Conservation (phyloP, 495 filamentous ascomycete species). For the Lentithecium fluviatile region DNA sequence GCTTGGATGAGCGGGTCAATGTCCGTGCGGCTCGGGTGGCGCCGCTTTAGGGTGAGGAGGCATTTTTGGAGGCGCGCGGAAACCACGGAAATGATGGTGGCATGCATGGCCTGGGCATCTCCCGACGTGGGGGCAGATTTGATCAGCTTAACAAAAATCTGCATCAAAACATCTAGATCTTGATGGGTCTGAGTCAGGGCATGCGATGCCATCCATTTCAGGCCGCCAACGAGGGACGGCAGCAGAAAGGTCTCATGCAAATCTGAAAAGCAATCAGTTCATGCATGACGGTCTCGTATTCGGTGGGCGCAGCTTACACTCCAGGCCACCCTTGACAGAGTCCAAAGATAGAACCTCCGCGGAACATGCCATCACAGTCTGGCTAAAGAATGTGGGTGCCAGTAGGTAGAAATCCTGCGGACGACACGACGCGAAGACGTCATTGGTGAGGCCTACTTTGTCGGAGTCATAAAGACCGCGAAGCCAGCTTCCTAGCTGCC, state of each 20-base stretch:
- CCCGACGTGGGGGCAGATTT: conserved; percentile 72
- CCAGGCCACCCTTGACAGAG: conserved; percentile 79
- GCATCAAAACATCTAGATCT: conserved; percentile 63
- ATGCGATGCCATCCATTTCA: conserved; percentile 76
- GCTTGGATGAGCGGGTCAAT: conserved; percentile 69
- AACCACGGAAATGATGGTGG: conserved; percentile 77
- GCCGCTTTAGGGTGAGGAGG: conserved; percentile 68
- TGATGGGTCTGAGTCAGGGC: conserved; percentile 64
- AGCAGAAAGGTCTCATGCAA: conserved; percentile 87
- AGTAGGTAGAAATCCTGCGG: conserved; percentile 93
- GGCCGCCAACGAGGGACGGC: conserved; percentile 77
- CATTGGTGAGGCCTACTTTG: conserved; percentile 74
- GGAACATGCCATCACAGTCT: conserved; percentile 75
- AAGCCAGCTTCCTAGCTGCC: conserved; percentile 81
- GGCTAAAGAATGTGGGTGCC: conserved; percentile 83
- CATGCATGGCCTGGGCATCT: conserved; percentile 78
- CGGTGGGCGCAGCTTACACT: conserved; percentile 59
- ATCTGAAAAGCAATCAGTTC: conserved; percentile 48
- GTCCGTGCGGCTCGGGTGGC: conserved; percentile 64
- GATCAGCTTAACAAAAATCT: conserved; percentile 73
- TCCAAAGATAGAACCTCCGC: conserved; percentile 71
- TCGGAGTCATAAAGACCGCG: conserved; percentile 75
- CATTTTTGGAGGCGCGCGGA: conserved; percentile 73
- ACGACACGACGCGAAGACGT: conserved; percentile 85
- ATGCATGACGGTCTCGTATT: conserved; percentile 5